Evolutionary conservation across 352 stramenopile genomes (phyloP).

Genomic region (Aphanomyces astaci): DNA sequence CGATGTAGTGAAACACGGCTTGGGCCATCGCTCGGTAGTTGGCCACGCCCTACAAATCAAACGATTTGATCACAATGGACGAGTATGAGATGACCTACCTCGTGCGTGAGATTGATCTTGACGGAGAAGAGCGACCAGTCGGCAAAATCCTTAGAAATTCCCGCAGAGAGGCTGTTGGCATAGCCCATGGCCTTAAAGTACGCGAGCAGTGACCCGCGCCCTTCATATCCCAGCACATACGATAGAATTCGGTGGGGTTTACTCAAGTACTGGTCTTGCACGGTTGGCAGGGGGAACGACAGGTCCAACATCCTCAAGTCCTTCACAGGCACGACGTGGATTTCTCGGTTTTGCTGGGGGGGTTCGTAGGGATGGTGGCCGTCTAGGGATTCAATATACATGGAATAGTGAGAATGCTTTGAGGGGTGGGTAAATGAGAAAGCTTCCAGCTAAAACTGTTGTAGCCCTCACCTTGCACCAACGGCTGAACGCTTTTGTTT

Average conservation of each 20-base stretch:
- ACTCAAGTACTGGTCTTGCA: slow-evolving; percentile 23
- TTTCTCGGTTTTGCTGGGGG: slow-evolving; percentile 19
- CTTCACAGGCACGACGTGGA: slow-evolving; percentile 28
- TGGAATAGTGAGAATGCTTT: too few relatives aligned
- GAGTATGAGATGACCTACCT: not conserved
- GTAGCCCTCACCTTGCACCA: too few relatives aligned
- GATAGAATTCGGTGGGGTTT: slow-evolving; percentile 49
- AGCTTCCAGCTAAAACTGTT: too few relatives aligned
- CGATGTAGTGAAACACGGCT: slow-evolving; percentile 29
- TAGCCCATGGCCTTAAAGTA: slow-evolving; percentile 54
- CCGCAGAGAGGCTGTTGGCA: slow-evolving; percentile 32
- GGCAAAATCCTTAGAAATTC: slow-evolving; percentile 25
- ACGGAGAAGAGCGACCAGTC: slow-evolving; percentile 28
- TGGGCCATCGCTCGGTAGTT: slow-evolving; percentile 27
- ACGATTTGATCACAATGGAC: not conserved
- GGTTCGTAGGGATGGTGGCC: slow-evolving; percentile 24
- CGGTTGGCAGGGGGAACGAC: slow-evolving; percentile 29
- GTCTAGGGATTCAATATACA: too few relatives aligned
- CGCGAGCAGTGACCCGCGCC: slow-evolving; percentile 65
- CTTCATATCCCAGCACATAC: slow-evolving; percentile 84
- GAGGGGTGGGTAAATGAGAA: too few relatives aligned
- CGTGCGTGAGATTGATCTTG: slow-evolving; percentile 29
- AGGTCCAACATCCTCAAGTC: slow-evolving; percentile 31
- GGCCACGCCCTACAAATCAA: slow-evolving; percentile 22
- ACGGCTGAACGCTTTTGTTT: slow-evolving; percentile 32